phyloP scores from a whole-genome alignment of 352 stramenopile species.

The Phytophthora melonis region DNA sequence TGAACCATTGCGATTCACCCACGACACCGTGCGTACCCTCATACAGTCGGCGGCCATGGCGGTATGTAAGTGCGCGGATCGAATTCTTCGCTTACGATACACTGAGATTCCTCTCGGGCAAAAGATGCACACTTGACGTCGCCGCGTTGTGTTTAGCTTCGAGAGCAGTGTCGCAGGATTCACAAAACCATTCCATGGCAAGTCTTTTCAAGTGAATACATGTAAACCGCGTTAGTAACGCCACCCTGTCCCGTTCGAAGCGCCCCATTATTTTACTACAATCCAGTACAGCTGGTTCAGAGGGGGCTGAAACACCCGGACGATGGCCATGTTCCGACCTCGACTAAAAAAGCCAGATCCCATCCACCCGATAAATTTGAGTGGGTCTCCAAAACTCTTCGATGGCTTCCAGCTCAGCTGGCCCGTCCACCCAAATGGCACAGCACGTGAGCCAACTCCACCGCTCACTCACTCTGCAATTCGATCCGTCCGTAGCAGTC shows the following conservation, averaged over 20 bases:
- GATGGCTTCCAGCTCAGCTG: constrained; percentile 26
- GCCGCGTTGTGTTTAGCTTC: neutral
- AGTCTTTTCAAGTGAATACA: constrained; percentile 17
- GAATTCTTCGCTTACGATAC: neutral
- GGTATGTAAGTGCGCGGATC: neutral
- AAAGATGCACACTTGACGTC: neutral
- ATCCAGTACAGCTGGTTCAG: constrained; percentile 15
- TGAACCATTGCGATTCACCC: neutral
- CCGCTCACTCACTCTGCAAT: constrained; percentile 25
- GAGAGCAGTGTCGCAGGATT: neutral
- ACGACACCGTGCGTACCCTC: neutral
- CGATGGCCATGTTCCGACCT: constrained; percentile 29
- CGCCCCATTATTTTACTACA: neutral
- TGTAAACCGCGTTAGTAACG: constrained; percentile 27
- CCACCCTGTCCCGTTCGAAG: neutral
- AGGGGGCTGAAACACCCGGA: constrained; percentile 17
- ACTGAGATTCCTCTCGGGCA: neutral
- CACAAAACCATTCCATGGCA: neutral
- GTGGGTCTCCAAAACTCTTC: constrained; percentile 1
- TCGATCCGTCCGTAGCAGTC: constrained; percentile 3
- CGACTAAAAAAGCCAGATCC: constrained; percentile 29
- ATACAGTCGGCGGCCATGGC: too few relatives aligned
- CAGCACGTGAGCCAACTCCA: constrained; percentile 4
- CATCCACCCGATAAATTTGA: constrained; percentile 29
- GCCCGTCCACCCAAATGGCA: constrained; percentile 21